Evolutionary conservation across 495 filamentous ascomycete genomes (phyloP).

Genomic region (Neurospora sp.): DNA sequence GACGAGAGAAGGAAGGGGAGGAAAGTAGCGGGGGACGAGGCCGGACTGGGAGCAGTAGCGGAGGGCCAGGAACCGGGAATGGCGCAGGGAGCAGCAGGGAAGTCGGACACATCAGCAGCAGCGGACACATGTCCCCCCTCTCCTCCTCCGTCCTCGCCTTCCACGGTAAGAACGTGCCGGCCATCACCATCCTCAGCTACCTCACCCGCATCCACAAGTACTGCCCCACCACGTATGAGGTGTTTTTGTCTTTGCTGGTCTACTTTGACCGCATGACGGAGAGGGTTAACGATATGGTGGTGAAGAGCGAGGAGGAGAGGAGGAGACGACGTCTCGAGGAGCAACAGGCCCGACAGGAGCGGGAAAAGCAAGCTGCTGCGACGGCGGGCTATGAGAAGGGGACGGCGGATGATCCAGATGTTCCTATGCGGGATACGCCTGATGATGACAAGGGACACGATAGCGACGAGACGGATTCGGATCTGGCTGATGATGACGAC

Average conservation of each 20-base stretch:
- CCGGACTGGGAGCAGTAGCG: not conserved
- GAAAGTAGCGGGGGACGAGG: not conserved
- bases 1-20: not conserved
- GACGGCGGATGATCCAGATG: conserved; percentile 15
- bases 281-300: conserved; percentile 62
- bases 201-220: conserved; percentile 97
- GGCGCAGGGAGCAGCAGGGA: not conserved
- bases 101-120: conserved; percentile 29
- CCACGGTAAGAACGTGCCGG: conserved; percentile 96
- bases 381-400: not conserved
- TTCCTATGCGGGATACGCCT: conserved; percentile 23
- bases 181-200: conserved; percentile 94
- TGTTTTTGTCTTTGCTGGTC: conserved; percentile 88
- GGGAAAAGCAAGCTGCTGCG: not conserved
- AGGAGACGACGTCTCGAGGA: conserved; percentile 15
- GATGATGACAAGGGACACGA: conserved; percentile 16
- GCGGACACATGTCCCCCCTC: conserved; percentile 50
- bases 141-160: conserved; percentile 95
- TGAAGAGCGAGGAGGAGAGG: conserved; percentile 32
- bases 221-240: conserved; percentile 96
- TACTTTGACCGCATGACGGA: conserved; percentile 99
- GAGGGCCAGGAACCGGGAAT: conserved; percentile 23
- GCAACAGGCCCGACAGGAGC: conserved; percentile 5
- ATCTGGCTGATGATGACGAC: conserved; percentile 30
- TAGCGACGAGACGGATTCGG: conserved; percentile 29